Percentiles rank a stretch among this genome's conserved stretches.
Evolutionary conservation across 2,329 filamentous ascomycete genomes (phyloP).

Genomic region (Monosporascus ibericus): DNA sequence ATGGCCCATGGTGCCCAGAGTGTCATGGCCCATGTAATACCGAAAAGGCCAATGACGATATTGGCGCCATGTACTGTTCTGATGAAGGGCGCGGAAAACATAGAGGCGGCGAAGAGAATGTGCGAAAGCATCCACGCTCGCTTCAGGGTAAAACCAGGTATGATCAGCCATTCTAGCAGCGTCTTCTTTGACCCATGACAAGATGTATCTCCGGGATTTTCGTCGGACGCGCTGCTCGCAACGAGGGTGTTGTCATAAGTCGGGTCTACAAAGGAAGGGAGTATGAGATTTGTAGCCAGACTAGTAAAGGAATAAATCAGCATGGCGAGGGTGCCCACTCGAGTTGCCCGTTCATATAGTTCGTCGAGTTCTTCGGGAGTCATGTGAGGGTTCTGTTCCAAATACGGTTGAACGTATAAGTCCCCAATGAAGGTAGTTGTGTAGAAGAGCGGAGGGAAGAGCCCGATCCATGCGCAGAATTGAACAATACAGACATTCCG

Average conservation of each 20-base stretch:
- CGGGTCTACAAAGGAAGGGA: conserved; percentile 80
- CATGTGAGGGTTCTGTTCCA: conserved; percentile 73
- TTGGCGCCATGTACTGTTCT: conserved; percentile 66
- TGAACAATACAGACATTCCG: conserved; percentile 75
- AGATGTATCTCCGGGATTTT: conserved; percentile 23
- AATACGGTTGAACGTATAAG: conserved; percentile 80
- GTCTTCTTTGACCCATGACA: conserved; percentile 29
- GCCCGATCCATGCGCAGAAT: conserved; percentile 87
- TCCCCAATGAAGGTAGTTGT: conserved; percentile 91
- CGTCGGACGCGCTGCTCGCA: conserved; percentile 23
- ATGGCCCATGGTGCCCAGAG: conserved; percentile 95
- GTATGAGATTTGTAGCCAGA: conserved; percentile 70
- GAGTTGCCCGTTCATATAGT: conserved; percentile 78
- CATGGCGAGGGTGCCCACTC: conserved; percentile 82
- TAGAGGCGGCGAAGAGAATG: conserved; percentile 73
- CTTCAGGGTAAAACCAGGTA: conserved; percentile 79
- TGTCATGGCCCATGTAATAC: conserved; percentile 87
- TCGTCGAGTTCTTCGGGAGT: conserved; percentile 67
- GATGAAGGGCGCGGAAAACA: conserved; percentile 79
- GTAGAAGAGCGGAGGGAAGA: conserved; percentile 95
- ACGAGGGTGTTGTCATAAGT: conserved; percentile 56
- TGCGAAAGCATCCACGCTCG: conserved; percentile 83
- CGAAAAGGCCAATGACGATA: conserved; percentile 71
- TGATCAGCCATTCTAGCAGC: conserved; percentile 58
- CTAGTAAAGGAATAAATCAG: conserved; percentile 85